phyloP scores from a whole-genome alignment of 2,329 filamentous ascomycete genomes.

The Drechslerella stenobrocha region DNA sequence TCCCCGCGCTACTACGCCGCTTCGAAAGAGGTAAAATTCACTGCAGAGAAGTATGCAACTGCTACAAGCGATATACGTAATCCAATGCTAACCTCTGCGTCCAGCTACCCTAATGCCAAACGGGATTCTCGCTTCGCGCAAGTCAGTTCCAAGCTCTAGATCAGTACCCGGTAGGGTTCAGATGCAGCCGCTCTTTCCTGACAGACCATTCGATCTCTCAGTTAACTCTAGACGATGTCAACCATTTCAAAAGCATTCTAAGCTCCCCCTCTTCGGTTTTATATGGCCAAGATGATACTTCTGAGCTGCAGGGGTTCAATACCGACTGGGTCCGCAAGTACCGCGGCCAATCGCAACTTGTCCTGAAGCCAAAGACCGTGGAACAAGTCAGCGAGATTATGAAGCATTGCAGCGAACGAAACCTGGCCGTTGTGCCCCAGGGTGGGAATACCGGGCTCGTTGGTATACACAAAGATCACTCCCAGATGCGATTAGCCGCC shows the following conservation, averaged over 20 bases:
- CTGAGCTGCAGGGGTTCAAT: slow-evolving; percentile 87
- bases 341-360: slow-evolving; percentile 81
- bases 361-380: slow-evolving; percentile 80
- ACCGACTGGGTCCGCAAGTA: slow-evolving; percentile 99
- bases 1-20: slow-evolving; percentile 12
- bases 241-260: slow-evolving; percentile 78
- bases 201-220: slow-evolving; percentile 51
- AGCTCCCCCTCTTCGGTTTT: slow-evolving; percentile 77
- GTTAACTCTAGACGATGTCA: slow-evolving; percentile 77
- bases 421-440: slow-evolving; percentile 91
- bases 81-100: background rate
- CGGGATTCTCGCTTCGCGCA: slow-evolving; percentile 74
- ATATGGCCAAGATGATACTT: slow-evolving; percentile 68
- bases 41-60: slow-evolving; percentile 70
- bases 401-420: slow-evolving; percentile 91
- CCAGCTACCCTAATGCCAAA: slow-evolving; percentile 74
- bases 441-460: slow-evolving; percentile 96
- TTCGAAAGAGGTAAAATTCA: slow-evolving; percentile 67
- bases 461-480: slow-evolving; percentile 58
- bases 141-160: slow-evolving; percentile 46
- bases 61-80: background rate
- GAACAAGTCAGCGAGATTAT: slow-evolving; percentile 88
- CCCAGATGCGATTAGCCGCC: background rate
- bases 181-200: too few species aligned
- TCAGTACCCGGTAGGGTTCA: background rate